Percentiles rank a stretch among this genome's conserved stretches.
phyloP scores from a whole-genome alignment of 108 stramenopile genomes.

The Chaetoceros muelleri region DNA sequence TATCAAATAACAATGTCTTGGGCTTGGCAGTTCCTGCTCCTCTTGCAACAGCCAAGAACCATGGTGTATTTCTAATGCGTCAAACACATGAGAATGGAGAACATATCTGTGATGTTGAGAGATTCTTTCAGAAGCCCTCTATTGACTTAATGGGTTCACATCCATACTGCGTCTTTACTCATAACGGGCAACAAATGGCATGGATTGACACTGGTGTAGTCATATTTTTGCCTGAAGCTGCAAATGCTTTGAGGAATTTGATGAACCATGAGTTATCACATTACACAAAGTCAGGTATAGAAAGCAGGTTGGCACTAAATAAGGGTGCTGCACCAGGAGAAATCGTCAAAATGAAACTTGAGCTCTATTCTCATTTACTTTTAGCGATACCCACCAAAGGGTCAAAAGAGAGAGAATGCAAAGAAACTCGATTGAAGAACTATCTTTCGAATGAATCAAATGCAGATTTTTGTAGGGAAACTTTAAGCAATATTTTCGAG shows the following conservation, averaged over 20 bases:
- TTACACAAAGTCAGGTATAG: slow-evolving; percentile 32
- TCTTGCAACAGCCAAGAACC: slow-evolving; percentile 54
- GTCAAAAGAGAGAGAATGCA: background rate
- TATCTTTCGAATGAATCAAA: background rate
- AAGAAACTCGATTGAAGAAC: background rate
- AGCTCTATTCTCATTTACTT: slow-evolving; percentile 51
- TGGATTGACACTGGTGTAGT: slow-evolving; percentile 81
- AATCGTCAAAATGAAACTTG: slow-evolving; percentile 17
- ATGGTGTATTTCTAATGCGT: slow-evolving; percentile 68
- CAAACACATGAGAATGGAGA: background rate
- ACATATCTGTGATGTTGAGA: background rate
- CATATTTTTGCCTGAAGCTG: slow-evolving; percentile 48
- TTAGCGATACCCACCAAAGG: slow-evolving; percentile 19
- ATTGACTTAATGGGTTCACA: slow-evolving; percentile 21
- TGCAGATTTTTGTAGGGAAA: slow-evolving; percentile 1
- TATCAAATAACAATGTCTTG: slow-evolving; percentile 23
- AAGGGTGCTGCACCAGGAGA: background rate
- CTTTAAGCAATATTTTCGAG: slow-evolving; percentile 9
- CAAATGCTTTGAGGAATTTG: slow-evolving; percentile 23
- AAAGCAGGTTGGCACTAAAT: slow-evolving; percentile 13
- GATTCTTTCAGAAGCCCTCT: slow-evolving; percentile 60
- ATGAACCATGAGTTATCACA: slow-evolving; percentile 14
- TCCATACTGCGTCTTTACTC: slow-evolving; percentile 10
- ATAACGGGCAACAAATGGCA: slow-evolving; percentile 20
- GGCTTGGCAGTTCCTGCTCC: slow-evolving; percentile 72